Conservation (phyloP, 2,329 filamentous ascomycete species). For the Gremmenia infestans region DNA sequence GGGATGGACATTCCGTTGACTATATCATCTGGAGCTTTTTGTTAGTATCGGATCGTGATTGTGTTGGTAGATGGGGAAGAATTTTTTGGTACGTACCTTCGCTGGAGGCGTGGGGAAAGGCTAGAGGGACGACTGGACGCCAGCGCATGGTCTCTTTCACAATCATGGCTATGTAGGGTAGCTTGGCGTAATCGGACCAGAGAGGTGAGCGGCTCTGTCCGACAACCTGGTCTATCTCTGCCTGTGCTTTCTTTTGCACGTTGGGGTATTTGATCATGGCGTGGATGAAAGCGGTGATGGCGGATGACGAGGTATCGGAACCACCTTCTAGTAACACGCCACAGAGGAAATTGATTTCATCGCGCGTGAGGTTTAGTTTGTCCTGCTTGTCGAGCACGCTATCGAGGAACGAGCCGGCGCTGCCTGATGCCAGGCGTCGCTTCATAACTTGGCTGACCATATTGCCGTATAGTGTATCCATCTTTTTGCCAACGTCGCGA, state of each 20-base stretch:
- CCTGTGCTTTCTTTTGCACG: slow-evolving; percentile 29
- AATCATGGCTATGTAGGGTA: slow-evolving; percentile 37
- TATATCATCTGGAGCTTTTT: too few relatives aligned
- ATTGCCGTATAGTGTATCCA: slow-evolving; percentile 37
- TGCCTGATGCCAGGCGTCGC: slow-evolving; percentile 25
- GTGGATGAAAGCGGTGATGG: slow-evolving; percentile 35
- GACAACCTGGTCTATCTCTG: slow-evolving; percentile 44
- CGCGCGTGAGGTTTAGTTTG: slow-evolving; percentile 27
- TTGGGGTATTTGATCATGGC: slow-evolving; percentile 26
- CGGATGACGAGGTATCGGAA: slow-evolving; percentile 35
- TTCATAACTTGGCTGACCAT: slow-evolving; percentile 28
- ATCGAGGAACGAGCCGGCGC: too few relatives aligned
- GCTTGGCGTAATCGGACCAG: slow-evolving; percentile 39
- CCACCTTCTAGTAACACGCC: slow-evolving; percentile 31
- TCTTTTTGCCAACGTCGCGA: slow-evolving; percentile 34
- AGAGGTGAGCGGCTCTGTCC: slow-evolving; percentile 40
- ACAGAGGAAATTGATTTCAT: slow-evolving; percentile 35
- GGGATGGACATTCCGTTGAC: too few relatives aligned
- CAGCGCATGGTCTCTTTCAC: slow-evolving; percentile 42
- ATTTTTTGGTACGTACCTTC: slow-evolving; percentile 35
- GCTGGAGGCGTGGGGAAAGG: slow-evolving; percentile 34
- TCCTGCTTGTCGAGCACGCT: slow-evolving; percentile 26
- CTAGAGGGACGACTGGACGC: slow-evolving; percentile 31
- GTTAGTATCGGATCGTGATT: too few relatives aligned
- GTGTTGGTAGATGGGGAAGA: too few relatives aligned